Percentiles rank a stretch among this genome's conserved stretches.
Evolutionary conservation across 495 filamentous ascomycete species (phyloP).

Genomic region (Trichoderma virens): DNA sequence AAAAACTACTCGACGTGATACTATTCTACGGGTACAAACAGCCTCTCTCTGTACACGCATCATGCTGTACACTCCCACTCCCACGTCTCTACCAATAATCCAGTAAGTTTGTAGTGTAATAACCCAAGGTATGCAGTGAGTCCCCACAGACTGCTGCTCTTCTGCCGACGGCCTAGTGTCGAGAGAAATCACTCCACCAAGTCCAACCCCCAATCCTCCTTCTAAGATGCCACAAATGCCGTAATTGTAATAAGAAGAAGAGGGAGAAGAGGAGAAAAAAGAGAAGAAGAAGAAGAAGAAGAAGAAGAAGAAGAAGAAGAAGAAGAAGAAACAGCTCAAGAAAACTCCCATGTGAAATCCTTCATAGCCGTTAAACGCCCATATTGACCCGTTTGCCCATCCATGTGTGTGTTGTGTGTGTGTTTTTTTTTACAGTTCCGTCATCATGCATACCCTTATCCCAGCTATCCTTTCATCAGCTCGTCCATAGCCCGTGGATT

Average conservation of each 20-base stretch:
- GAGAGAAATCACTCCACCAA: too few relatives aligned
- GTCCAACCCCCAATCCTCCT: too few relatives aligned
- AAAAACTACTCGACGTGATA: background rate
- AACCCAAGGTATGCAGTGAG: background rate
- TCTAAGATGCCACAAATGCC: too few relatives aligned
- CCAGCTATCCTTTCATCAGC: background rate
- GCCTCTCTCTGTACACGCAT: background rate
- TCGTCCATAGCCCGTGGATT: background rate
- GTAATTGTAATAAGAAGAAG: background rate
- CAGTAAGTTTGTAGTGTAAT: background rate
- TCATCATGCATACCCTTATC: background rate
- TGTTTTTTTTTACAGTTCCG: background rate
- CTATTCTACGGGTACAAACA: background rate
- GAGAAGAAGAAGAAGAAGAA: background rate
- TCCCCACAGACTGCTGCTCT: too few relatives aligned
- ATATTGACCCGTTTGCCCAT: background rate
- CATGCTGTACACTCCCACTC: background rate
- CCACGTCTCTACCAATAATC: background rate
- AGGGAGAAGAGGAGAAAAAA: background rate
- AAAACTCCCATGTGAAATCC: conserved; percentile 4
- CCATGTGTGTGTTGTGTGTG: background rate
- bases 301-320: background rate
- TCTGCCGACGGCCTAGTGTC: too few relatives aligned
- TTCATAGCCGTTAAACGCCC: conserved; percentile 8
- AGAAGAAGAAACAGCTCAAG: conserved; percentile 3